Percentiles rank a stretch among this genome's conserved stretches.
Evolutionary conservation across 768 basidiomycete species (phyloP).

Genomic region (Calocera viscosa): DNA sequence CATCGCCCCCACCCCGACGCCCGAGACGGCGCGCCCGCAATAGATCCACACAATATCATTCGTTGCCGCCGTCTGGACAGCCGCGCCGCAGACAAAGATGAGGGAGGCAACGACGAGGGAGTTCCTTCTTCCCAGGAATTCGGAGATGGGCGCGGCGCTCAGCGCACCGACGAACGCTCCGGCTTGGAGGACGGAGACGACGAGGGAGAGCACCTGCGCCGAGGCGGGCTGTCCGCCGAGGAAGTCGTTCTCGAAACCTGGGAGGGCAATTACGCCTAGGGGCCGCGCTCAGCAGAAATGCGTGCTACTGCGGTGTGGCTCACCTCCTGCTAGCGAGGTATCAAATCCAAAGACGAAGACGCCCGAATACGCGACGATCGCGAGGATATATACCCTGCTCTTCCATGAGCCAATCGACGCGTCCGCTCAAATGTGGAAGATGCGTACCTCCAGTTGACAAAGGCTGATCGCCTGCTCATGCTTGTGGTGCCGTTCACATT

Average conservation of each 20-base stretch:
- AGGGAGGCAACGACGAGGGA: slow-evolving; percentile 48
- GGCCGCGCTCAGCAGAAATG: slow-evolving; percentile 33
- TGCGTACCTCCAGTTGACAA: neutral
- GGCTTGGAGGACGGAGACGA: slow-evolving; percentile 77
- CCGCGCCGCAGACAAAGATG: slow-evolving; percentile 60
- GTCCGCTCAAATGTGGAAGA: neutral
- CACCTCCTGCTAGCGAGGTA: slow-evolving; percentile 27
- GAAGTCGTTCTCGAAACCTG: slow-evolving; percentile 54
- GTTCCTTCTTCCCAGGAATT: slow-evolving; percentile 41
- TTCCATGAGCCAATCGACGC: neutral
- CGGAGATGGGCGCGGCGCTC: neutral
- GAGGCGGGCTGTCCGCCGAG: neutral
- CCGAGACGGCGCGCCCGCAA: slow-evolving; percentile 64
- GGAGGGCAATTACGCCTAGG: slow-evolving; percentile 53
- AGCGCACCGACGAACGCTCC: slow-evolving; percentile 56
- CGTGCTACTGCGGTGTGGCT: neutral
- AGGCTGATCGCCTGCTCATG: neutral
- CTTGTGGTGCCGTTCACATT: neutral
- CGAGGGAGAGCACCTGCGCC: slow-evolving; percentile 48
- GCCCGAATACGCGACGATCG: slow-evolving; percentile 64
- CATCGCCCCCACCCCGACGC: slow-evolving; percentile 71
- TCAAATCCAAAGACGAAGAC: slow-evolving; percentile 76
- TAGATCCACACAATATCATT: slow-evolving; percentile 60
- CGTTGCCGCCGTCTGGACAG: slow-evolving; percentile 54
- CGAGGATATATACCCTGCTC: slow-evolving; percentile 32